phyloP scores from a whole-genome alignment of 306 rosid species.

The Prunus padus region DNA sequence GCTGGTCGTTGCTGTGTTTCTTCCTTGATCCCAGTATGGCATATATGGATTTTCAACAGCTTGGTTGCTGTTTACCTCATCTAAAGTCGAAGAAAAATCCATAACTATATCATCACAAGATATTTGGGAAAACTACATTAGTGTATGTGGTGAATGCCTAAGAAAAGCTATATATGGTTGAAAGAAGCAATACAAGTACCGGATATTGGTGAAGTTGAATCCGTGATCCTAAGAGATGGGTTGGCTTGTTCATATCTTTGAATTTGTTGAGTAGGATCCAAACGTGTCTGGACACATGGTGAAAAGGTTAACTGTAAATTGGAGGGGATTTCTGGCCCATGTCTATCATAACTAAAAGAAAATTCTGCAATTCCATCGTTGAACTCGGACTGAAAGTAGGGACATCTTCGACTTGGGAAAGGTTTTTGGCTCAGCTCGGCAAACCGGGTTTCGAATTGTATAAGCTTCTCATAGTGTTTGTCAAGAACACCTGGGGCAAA shows the following conservation, averaged over 20 bases:
- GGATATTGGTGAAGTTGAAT: constrained; percentile 30
- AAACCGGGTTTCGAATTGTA: constrained; percentile 35
- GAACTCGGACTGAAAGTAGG: constrained; percentile 33
- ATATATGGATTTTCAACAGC: constrained; percentile 9
- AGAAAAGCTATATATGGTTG: neutral
- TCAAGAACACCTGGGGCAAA: constrained; percentile 49
- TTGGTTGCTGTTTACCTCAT: constrained; percentile 7
- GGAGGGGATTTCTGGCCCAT: constrained; percentile 4
- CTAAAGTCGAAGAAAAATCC: constrained; percentile 10
- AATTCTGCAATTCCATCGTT: constrained; percentile 11
- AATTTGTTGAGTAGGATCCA: constrained; percentile 1
- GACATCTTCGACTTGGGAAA: constrained; percentile 34
- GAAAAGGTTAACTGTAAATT: neutral
- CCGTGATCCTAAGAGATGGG: neutral
- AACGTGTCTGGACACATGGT: neutral
- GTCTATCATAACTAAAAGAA: neutral
- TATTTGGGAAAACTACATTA: constrained; percentile 8
- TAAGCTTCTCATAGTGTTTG: constrained; percentile 35
- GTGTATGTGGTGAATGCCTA: neutral
- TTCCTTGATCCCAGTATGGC: constrained; percentile 28
- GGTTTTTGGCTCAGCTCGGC: constrained; percentile 29
- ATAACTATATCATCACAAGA: constrained; percentile 11
- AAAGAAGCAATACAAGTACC: constrained; percentile 15
- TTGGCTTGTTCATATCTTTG: constrained; percentile 14
- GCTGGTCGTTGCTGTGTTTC: neutral